These are phyloP conservation scores for Triticum monococcum DNA, from an alignment of 176 grass and related monocot genomes.

Conservation along the genomic window DNA sequence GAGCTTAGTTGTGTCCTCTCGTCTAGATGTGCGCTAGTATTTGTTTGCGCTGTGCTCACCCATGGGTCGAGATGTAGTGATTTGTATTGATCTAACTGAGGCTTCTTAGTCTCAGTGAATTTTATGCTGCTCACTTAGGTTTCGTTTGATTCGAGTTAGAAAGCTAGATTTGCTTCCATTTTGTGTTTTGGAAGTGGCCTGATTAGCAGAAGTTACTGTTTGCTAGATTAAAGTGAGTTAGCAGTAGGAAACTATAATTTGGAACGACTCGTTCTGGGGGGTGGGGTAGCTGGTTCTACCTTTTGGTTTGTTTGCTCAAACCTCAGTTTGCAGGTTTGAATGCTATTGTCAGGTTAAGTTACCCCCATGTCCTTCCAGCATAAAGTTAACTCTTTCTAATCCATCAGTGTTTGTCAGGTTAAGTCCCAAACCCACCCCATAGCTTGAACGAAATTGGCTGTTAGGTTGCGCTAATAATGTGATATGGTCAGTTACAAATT, in stretches of 20 bases:
- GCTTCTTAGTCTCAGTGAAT: not conserved
- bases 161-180: not conserved
- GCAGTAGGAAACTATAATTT: not conserved
- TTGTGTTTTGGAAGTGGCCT: not conserved
- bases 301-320: not conserved
- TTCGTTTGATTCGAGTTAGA: not conserved
- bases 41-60: not conserved
- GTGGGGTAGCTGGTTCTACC: not conserved
- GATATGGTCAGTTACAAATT: too few species aligned
- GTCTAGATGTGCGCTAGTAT: not conserved
- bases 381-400: too few species aligned
- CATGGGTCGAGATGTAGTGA: not conserved
- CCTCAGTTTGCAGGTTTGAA: not conserved
- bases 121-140: not conserved
- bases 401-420: too few species aligned
- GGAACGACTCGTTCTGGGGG: not conserved
- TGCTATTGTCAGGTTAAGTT: not conserved
- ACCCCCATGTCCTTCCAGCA: too few species aligned
- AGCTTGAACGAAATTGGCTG: too few species aligned
- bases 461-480: too few species aligned
- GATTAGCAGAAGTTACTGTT: not conserved
- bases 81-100: not conserved
- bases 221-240: not conserved
- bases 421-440: too few species aligned
- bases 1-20: not conserved